These are phyloP conservation scores for Volvariella volvacea DNA, from an alignment of 1,284 basidiomycete species.

Conservation along the genomic window DNA sequence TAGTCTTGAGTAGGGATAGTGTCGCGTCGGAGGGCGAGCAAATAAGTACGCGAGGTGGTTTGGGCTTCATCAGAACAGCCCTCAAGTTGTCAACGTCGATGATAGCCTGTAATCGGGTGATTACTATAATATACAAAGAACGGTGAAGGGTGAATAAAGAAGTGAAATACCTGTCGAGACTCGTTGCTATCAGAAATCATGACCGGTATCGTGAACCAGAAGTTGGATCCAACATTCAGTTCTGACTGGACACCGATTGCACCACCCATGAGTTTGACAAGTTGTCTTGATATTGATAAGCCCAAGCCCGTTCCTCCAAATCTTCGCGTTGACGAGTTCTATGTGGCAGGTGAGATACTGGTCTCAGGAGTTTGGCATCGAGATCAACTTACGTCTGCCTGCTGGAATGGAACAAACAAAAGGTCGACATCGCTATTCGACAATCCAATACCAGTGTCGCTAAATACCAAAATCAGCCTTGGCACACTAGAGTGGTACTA, in stretches of 20 bases:
- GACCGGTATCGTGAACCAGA: conserved; percentile 67
- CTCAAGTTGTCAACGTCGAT: conserved; percentile 41
- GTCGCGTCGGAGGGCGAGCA: conserved; percentile 55
- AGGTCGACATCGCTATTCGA: conserved; percentile 56
- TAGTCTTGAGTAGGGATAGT: conserved; percentile 43
- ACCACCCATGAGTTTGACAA: conserved; percentile 69
- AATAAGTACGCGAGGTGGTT: conserved; percentile 44
- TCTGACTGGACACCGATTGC: conserved; percentile 63
- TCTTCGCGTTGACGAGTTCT: conserved; percentile 62
- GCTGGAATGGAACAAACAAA: conserved; percentile 66
- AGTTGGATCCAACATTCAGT: conserved; percentile 53
- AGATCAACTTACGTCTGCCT: conserved; percentile 44
- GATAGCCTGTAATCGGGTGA: conserved; percentile 23
- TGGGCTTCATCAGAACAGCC: conserved; percentile 35
- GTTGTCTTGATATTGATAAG: conserved; percentile 62
- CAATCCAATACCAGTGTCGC: conserved; percentile 65
- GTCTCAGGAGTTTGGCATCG: not conserved
- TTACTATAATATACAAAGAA: not conserved
- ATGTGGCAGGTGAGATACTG: not conserved
- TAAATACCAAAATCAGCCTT: conserved; percentile 14
- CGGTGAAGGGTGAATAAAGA: not conserved
- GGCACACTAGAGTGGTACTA: not conserved
- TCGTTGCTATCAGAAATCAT: conserved; percentile 50
- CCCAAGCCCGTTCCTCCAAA: conserved; percentile 71
- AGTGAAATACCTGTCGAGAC: conserved; percentile 37